Base-by-base conservation (phyloP, 2,329 filamentous ascomycete genomes). In the Dactylellina cionopaga region DNA sequence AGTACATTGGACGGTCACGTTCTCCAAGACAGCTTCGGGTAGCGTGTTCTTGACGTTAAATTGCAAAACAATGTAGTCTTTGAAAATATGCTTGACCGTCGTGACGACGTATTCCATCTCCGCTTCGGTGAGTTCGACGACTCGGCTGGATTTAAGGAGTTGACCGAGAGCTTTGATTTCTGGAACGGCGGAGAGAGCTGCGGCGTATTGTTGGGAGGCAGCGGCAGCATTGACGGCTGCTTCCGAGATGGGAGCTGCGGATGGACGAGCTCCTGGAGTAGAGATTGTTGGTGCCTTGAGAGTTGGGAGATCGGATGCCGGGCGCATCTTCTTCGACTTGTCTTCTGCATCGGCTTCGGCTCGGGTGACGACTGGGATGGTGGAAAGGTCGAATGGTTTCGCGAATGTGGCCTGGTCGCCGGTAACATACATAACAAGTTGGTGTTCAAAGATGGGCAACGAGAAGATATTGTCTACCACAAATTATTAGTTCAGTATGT, bases 21-120 rank as follows among this genome's bases (percentile, higher is more conserved):
- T 92, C 80, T 96, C 92, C 31, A 98, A 85, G 25, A 99, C 87
- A 13, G 92, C 96, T 73, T 93, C 92, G 10, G 92, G 90, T 9
- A 99, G 85, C 1, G 95, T 99, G 84, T 99, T 99, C 85, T 96
- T 98, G 80, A 99, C 89, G 79, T 98, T 92, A 81, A 95, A 99
- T 79, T 99, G 95, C 60, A 99, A 83, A 31, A 99, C 94, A 78
- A 99, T 85, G 79, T 98, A 92, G 80, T 96, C 92, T 83, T 96
- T 96, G 88, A 97, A 99, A 78, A 99, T 88, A 80, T 99, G 95
- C 84, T 99, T 99, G 81, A 97, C 87, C 19, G 95, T 89, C 33
- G 87, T 89, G 72, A 99, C 95, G 54, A 97, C 92, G 78, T 99
- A 99, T 81, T 99, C 95, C 17, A 94, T 98, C 82, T 98, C 95